These are phyloP conservation scores for Beauveria brongniartii DNA, from an alignment of 2,329 filamentous ascomycete genomes.

Conservation along the genomic window DNA sequence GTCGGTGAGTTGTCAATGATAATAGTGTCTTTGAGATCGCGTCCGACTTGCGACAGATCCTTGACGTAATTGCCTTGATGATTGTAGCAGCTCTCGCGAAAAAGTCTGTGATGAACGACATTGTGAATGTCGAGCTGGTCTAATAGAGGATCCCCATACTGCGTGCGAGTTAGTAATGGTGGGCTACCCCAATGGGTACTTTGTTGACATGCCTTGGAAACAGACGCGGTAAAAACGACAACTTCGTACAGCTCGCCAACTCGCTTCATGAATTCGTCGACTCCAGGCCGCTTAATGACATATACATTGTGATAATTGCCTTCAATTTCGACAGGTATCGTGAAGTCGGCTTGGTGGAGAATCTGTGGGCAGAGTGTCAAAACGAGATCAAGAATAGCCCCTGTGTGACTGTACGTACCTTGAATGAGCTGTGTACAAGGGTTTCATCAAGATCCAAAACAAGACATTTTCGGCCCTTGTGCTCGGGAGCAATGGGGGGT, in stretches of 20 bases:
- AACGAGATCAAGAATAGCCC: slow-evolving; percentile 3
- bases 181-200: too few relatives aligned
- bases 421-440: slow-evolving; percentile 96
- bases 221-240: slow-evolving; percentile 95
- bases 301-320: slow-evolving; percentile 99
- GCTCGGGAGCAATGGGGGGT: slow-evolving; percentile 70
- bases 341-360: slow-evolving; percentile 95
- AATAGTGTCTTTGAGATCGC: slow-evolving; percentile 93
- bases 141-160: slow-evolving; percentile 93
- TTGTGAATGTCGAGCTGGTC: slow-evolving; percentile 97
- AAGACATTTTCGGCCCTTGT: slow-evolving; percentile 84
- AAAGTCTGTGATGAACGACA: slow-evolving; percentile 90
- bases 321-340: slow-evolving; percentile 97
- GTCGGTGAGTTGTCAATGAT: slow-evolving; percentile 99
- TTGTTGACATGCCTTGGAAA: slow-evolving; percentile 67
- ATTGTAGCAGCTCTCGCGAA: slow-evolving; percentile 98
- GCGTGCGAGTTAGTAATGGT: slow-evolving; percentile 16
- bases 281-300: slow-evolving; percentile 97
- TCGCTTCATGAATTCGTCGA: slow-evolving; percentile 97
- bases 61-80: slow-evolving; percentile 99
- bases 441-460: slow-evolving; percentile 96
- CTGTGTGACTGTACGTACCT: slow-evolving; percentile 47
- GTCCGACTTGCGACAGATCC: slow-evolving; percentile 92
- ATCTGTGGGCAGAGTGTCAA: slow-evolving; percentile 49
- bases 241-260: slow-evolving; percentile 97